These are phyloP conservation scores for Xanthoceras sorbifolium DNA, from an alignment of 345 rosid species.

Conservation along the genomic window DNA sequence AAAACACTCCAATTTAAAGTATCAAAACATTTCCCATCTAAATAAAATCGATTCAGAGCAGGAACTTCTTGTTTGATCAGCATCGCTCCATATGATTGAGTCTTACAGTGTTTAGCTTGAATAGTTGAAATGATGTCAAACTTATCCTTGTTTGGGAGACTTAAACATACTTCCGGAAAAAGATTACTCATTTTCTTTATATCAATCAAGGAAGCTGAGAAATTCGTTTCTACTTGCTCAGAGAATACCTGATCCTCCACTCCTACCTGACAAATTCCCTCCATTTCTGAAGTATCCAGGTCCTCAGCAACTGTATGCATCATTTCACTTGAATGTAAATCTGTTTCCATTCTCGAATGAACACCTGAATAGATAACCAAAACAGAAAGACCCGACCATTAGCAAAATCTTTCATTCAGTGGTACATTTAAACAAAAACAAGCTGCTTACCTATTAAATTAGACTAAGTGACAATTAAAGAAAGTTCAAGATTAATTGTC, in stretches of 20 bases:
- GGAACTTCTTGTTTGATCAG: slow-evolving; percentile 7
- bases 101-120: not conserved
- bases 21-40: slow-evolving; percentile 6
- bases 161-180: not conserved
- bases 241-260: not conserved
- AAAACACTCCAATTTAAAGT: slow-evolving; percentile 6
- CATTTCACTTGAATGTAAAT: not conserved
- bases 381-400: not conserved
- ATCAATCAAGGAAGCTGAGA: not conserved
- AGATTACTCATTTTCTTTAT: not conserved
- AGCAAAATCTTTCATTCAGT: not conserved
- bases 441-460: not conserved
- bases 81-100: not conserved
- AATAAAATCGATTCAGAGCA: slow-evolving; percentile 9
- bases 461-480: not conserved
- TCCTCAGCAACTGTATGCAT: not conserved
- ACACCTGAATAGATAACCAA: not conserved
- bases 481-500: not conserved
- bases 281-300: not conserved
- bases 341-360: not conserved
- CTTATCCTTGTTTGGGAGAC: not conserved
- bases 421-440: not conserved
- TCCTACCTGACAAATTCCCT: not conserved
- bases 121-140: not conserved
- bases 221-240: not conserved